Base-by-base conservation (phyloP, 306 rosid species). In the Adenanthera pavonina region DNA sequence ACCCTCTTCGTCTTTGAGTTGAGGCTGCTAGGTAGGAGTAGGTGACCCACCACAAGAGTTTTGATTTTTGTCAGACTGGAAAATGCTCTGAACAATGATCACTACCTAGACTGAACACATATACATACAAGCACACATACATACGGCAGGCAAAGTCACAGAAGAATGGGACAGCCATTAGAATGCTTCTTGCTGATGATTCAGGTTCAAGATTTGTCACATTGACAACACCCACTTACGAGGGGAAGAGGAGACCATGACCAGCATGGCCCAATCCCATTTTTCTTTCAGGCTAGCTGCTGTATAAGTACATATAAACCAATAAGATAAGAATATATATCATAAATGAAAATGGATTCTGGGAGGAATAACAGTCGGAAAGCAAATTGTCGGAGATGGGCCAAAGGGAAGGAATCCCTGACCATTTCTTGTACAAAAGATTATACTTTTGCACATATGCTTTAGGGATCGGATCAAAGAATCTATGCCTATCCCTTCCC, bases 41-140 rank as follows among this genome's bases (percentile, higher is more conserved):
- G 89, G 84, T 87, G 91, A 81, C 89, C 92, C 89, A 83, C 87
- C 85, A 80, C 47, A 75, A 53, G 77, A 47, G 79, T 74, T 75
- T 80, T 79, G 73, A 72, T 52, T 60, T 43, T 64, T 77, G 77
- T 49, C 72, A 43, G 41, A 36, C 48, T 79, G 83, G 80, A 84
- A 86, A 65, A 25, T 82, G 81, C 60, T 86, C 74, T 73, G 86
- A 85, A 51, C 65, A 68, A 4, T 4, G 46, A 41, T 1, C 46
- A 41, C 46, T 6, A 1, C 5, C 30, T 1, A 25, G 30, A 25
- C 30, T 25, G 30, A 25, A 25, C 30, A 25, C 30, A 25, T 25
- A 25, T 25, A 25, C 30, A 25, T 25, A 25, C 30, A 25, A 25
- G 30, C 30, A 25, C 30, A 25, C 30, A 25, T 25, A 25, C 30